These are phyloP conservation scores for Aspergillus pseudoglaucus DNA, from an alignment of 2,329 filamentous ascomycete species.

Conservation along the genomic window DNA sequence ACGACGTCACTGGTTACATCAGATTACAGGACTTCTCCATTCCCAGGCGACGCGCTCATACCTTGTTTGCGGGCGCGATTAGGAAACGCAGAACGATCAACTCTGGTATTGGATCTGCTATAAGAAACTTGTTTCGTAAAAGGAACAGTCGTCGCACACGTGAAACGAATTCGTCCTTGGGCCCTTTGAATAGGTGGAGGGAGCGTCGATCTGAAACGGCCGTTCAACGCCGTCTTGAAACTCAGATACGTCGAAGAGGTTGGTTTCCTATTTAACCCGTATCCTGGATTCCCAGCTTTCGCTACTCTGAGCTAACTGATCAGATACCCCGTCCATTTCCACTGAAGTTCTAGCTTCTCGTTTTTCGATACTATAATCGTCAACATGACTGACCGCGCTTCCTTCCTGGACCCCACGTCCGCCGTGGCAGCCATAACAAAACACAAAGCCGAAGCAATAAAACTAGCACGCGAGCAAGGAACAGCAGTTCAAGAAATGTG, in stretches of 20 bases:
- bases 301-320: background rate
- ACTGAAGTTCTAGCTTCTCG: background rate
- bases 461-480: conserved; percentile 41
- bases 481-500: conserved; percentile 42
- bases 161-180: background rate
- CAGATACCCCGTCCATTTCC: background rate
- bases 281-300: background rate
- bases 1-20: too few species aligned
- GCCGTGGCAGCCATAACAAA: conserved; percentile 42
- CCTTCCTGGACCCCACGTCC: conserved; percentile 36
- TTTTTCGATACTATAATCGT: background rate
- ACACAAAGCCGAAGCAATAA: conserved; percentile 44
- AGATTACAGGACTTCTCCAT: too few species aligned
- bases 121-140: background rate
- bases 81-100: background rate
- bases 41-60: too few species aligned
- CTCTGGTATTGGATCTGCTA: background rate
- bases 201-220: background rate
- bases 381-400: conserved; percentile 22
- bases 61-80: background rate
- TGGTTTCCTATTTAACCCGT: background rate
- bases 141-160: background rate
- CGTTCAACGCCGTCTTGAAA: background rate
- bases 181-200: background rate
- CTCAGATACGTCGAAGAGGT: background rate